A percentile compares a stretch with the other conserved stretches of the same genome.
phyloP scores from a whole-genome alignment of 805 yeast species.

The Zygoascus biomembranicola region DNA sequence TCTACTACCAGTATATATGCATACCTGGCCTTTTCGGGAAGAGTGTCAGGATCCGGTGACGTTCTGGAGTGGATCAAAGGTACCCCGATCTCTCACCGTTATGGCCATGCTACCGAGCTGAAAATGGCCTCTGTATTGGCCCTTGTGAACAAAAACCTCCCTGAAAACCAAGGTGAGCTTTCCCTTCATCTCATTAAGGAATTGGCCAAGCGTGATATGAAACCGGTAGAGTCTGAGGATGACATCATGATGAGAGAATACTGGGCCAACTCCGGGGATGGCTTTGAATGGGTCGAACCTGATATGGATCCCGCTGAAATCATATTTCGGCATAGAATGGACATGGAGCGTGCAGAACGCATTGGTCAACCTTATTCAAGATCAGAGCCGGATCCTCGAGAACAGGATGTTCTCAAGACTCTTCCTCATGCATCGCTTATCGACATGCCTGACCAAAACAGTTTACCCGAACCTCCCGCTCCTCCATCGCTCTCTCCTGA shows the following conservation, averaged over 20 bases:
- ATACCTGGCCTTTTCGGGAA: constrained; percentile 40
- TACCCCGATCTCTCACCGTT: constrained; percentile 56
- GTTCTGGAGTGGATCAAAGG: constrained; percentile 57
- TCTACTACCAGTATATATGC: constrained; percentile 41
- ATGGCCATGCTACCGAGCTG: constrained; percentile 58
- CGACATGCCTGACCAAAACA: constrained; percentile 13
- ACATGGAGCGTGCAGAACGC: constrained; percentile 12
- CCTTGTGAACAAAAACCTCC: constrained; percentile 49
- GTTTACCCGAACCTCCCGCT: constrained; percentile 8
- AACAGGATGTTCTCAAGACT: constrained; percentile 17
- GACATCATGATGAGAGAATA: constrained; percentile 69
- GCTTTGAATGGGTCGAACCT: constrained; percentile 84
- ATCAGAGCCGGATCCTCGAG: constrained; percentile 4
- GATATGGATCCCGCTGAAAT: constrained; percentile 80
- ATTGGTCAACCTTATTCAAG: constrained; percentile 16
- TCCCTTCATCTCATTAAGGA: constrained; percentile 26
- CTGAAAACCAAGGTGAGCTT: constrained; percentile 35
- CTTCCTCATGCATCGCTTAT: constrained; percentile 29
- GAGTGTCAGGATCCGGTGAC: constrained; percentile 46
- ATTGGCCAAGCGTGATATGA: constrained; percentile 27
- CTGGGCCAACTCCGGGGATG: constrained; percentile 83
- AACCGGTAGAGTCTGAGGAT: constrained; percentile 45
- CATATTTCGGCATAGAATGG: constrained; percentile 26
- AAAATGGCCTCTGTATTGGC: constrained; percentile 55
- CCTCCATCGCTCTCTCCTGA: constrained; percentile 2